phyloP scores from a whole-genome alignment of 179 eudicot species.

The Amaranthus tricolor region DNA sequence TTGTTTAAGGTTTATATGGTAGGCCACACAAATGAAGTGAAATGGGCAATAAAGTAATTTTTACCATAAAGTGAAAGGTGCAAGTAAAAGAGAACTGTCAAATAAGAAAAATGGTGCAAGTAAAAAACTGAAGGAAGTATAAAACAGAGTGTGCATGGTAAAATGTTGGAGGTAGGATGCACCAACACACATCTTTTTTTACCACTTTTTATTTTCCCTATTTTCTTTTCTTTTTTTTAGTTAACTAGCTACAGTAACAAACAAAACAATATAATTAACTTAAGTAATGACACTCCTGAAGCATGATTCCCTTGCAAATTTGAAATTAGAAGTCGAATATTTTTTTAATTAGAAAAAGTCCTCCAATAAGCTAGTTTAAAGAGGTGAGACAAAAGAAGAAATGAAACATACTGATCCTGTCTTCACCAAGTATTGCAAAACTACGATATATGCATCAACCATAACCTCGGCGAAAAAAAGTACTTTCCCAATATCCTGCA shows the following conservation, averaged over 20 bases:
- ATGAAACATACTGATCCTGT: constrained; percentile 48
- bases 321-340: too few species aligned
- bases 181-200: background rate
- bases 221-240: background rate
- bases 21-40: too few species aligned
- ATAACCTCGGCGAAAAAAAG: constrained; percentile 42
- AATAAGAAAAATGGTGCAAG: too few species aligned
- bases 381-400: background rate
- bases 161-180: background rate
- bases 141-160: background rate
- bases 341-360: background rate
- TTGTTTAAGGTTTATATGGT: too few species aligned
- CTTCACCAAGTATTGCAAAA: constrained; percentile 51
- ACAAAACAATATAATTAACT: background rate
- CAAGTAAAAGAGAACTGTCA: too few species aligned
- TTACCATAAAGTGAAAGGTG: too few species aligned
- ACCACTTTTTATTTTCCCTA: background rate
- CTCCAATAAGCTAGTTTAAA: background rate
- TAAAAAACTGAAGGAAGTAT: too few species aligned
- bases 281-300: background rate
- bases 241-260: background rate
- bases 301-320: background rate
- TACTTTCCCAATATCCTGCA: constrained; percentile 51
- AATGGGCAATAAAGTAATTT: too few species aligned
- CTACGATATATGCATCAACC: constrained; percentile 61